Evolutionary conservation across 352 stramenopile genomes (phyloP).

Genomic region (Globisporangium okanoganense): DNA sequence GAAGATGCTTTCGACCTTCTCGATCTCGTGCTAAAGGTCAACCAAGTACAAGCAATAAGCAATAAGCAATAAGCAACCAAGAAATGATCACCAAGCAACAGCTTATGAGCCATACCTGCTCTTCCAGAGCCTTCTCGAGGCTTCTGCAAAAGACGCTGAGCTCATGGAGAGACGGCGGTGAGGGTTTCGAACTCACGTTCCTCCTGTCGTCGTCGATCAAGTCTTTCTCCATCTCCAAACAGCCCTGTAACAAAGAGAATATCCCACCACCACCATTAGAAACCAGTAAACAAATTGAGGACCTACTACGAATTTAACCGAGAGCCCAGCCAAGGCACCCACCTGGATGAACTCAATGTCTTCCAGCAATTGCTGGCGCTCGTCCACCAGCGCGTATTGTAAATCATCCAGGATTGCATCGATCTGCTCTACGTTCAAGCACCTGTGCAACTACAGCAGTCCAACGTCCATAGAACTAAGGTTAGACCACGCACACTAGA

Average conservation of each 20-base stretch:
- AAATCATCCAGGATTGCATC: constrained; percentile 64
- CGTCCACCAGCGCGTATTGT: constrained; percentile 48
- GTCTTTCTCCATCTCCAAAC: constrained; percentile 84
- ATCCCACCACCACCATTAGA: background rate
- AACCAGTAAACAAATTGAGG: background rate
- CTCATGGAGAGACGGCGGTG: constrained; percentile 55
- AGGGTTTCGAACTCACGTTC: constrained; percentile 26
- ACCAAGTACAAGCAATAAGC: background rate
- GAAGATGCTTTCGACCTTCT: constrained; percentile 36
- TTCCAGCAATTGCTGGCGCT: constrained; percentile 61
- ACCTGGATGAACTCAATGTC: constrained; percentile 87
- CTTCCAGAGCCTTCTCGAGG: constrained; percentile 60
- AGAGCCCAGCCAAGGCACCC: background rate
- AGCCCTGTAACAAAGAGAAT: constrained; percentile 29
- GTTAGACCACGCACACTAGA: background rate
- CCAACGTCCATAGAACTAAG: background rate
- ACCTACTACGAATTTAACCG: background rate
- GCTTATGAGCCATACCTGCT: constrained; percentile 30
- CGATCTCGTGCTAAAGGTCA: constrained; percentile 25
- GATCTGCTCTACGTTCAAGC: constrained; percentile 70
- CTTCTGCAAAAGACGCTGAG: constrained; percentile 53
- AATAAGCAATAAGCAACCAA: background rate
- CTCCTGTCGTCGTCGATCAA: constrained; percentile 71
- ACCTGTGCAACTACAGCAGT: constrained; percentile 34
- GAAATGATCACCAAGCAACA: background rate